Conservation (phyloP, 2,329 filamentous ascomycete genomes). For the Fusarium dlaminii region DNA sequence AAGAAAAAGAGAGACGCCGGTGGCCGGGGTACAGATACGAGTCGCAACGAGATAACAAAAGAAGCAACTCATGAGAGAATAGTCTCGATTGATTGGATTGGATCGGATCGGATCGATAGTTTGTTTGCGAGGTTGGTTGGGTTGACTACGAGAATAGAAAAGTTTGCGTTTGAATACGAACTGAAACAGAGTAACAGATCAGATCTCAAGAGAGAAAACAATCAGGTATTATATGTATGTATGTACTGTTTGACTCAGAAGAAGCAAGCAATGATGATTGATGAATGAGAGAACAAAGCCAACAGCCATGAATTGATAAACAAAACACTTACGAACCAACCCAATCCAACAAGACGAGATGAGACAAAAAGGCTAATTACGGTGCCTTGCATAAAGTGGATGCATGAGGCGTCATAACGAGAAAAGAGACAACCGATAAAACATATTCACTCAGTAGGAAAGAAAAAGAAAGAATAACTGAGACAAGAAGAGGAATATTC, state of each 20-base stretch:
- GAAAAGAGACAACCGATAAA: slow-evolving; percentile 24
- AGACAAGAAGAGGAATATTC: slow-evolving; percentile 34
- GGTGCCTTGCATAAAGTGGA: slow-evolving; percentile 26
- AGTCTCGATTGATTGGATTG: not conserved
- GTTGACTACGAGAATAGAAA: not conserved
- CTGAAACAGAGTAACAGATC: slow-evolving; percentile 5
- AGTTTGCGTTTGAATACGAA: not conserved
- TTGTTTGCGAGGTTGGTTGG: not conserved
- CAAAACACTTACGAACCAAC: not conserved
- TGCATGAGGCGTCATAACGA: slow-evolving; percentile 18
- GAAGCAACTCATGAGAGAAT: slow-evolving; percentile 12
- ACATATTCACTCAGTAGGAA: not conserved
- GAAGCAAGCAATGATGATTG: slow-evolving; percentile 14
- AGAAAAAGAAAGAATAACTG: not conserved
- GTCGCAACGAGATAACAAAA: slow-evolving; percentile 7
- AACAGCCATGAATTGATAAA: not conserved
- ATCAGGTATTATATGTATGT: not conserved
- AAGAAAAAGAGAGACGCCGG: not conserved
- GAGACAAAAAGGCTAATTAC: slow-evolving; percentile 10
- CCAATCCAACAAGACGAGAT: not conserved
- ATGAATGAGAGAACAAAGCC: slow-evolving; percentile 16
- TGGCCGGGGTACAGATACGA: slow-evolving; percentile 7
- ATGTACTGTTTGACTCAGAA: not conserved
- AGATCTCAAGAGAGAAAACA: slow-evolving; percentile 20
- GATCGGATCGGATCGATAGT: slow-evolving; percentile 7